phyloP scores from a whole-genome alignment of 2,329 filamentous ascomycete genomes.

The Macrophomina pseudophaseolina region DNA sequence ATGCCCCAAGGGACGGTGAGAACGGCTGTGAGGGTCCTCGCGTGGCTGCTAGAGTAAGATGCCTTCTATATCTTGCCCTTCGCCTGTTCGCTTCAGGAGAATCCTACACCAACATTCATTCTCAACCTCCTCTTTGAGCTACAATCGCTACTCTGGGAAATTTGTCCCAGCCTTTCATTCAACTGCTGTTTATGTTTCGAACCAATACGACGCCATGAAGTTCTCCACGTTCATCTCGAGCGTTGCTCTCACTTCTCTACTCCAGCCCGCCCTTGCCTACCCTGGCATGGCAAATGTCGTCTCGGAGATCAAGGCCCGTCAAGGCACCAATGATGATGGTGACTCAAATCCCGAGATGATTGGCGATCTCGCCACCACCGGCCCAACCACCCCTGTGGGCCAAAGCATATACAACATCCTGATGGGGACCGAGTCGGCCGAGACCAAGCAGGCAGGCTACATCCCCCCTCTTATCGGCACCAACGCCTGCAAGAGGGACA shows the following conservation, averaged over 20 bases:
- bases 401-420: constrained; percentile 39
- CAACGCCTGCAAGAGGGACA: constrained; percentile 41
- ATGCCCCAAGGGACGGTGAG: not conserved
- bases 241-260: constrained; percentile 28
- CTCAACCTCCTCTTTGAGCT: not conserved
- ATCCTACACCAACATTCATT: constrained; percentile 1
- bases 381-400: constrained; percentile 30
- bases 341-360: constrained; percentile 40
- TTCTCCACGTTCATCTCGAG: constrained; percentile 28
- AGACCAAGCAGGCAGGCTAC: constrained; percentile 33
- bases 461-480: constrained; percentile 32
- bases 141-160: constrained; percentile 2
- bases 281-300: constrained; percentile 30
- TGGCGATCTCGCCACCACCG: constrained; percentile 41
- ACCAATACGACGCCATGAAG: constrained; percentile 31
- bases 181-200: not conserved
- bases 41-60: not conserved
- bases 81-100: not conserved
- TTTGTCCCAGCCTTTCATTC: constrained; percentile 2
- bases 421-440: constrained; percentile 35
- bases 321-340: constrained; percentile 26
- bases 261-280: constrained; percentile 31
- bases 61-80: constrained; percentile 1
- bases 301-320: constrained; percentile 10
- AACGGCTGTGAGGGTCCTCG: not conserved